Conservation (phyloP, 2,329 filamentous ascomycete genomes). For the Cladosporium sphaerospermum region DNA sequence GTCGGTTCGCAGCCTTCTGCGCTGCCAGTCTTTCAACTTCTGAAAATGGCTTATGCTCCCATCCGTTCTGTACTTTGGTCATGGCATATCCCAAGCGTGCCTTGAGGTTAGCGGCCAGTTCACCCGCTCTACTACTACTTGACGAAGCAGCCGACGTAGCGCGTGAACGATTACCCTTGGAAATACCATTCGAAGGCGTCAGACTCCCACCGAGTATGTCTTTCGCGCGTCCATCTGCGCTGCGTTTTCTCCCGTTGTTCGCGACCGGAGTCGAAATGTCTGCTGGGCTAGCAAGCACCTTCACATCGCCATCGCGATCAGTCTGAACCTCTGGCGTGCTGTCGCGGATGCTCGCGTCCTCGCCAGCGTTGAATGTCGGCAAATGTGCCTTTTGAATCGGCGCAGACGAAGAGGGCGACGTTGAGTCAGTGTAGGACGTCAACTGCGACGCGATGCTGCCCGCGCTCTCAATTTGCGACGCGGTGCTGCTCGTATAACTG, state of each 20-base stretch:
- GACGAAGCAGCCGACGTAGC: slow-evolving; percentile 62
- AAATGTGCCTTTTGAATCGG: not conserved
- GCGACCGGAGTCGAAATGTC: slow-evolving; percentile 32
- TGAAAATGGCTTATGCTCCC: slow-evolving; percentile 71
- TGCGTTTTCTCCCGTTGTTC: slow-evolving; percentile 60
- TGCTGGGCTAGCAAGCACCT: not conserved
- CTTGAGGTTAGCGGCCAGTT: slow-evolving; percentile 77
- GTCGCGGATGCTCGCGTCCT: slow-evolving; percentile 2
- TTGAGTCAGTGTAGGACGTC: slow-evolving; percentile 26
- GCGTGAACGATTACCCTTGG: slow-evolving; percentile 54
- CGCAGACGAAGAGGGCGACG: slow-evolving; percentile 22
- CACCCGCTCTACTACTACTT: slow-evolving; percentile 65
- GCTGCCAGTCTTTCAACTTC: slow-evolving; percentile 72
- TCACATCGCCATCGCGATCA: slow-evolving; percentile 9
- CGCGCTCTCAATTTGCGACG: slow-evolving; percentile 15
- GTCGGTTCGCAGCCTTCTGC: slow-evolving; percentile 43
- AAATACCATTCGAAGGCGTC: slow-evolving; percentile 27
- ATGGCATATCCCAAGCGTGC: slow-evolving; percentile 87
- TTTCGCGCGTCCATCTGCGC: slow-evolving; percentile 69
- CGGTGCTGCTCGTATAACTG: slow-evolving; percentile 21
- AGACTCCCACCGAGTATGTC: slow-evolving; percentile 39
- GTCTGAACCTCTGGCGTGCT: slow-evolving; percentile 17
- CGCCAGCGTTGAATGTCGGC: not conserved
- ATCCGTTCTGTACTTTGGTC: slow-evolving; percentile 85
- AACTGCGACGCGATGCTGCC: slow-evolving; percentile 26